Percentiles rank a stretch among this genome's conserved stretches.
phyloP scores from a whole-genome alignment of 73 alveolate genomes.

The Effrenium voratum region DNA sequence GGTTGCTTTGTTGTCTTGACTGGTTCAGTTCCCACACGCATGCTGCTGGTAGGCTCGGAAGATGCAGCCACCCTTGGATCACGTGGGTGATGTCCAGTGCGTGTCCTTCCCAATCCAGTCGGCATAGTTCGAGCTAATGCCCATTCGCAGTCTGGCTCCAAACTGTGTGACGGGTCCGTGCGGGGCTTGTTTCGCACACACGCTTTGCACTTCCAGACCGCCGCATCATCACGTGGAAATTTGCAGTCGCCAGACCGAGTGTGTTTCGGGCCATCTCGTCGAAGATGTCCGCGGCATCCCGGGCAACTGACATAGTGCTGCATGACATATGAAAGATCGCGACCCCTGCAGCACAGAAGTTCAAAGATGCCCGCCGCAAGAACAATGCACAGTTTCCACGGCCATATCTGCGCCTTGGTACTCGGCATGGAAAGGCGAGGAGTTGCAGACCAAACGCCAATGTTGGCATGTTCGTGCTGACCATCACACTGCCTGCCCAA shows the following conservation, averaged over 20 bases:
- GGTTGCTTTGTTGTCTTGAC: too few species aligned
- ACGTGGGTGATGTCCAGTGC: neutral
- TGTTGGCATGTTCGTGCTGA: rapidly evolving
- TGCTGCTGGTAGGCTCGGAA: neutral
- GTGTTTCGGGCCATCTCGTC: neutral
- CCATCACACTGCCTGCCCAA: too few species aligned
- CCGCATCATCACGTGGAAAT: neutral
- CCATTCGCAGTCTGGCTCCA: neutral
- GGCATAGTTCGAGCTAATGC: neutral
- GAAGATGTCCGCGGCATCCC: neutral
- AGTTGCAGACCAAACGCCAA: too few species aligned
- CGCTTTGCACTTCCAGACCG: too few species aligned
- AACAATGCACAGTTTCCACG: neutral
- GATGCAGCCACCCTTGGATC: neutral
- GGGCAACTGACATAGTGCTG: neutral
- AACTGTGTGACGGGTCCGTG: neutral
- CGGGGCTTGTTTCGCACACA: neutral
- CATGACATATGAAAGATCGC: neutral
- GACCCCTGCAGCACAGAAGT: neutral
- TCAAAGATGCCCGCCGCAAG: neutral
- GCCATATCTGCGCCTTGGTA: neutral
- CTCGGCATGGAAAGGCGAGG: too few species aligned
- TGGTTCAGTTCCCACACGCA: too few species aligned
- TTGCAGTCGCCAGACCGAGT: neutral
- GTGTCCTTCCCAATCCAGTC: neutral